Conservation (phyloP, 768 basidiomycete species). For the Gloeostereum incarnatum region DNA sequence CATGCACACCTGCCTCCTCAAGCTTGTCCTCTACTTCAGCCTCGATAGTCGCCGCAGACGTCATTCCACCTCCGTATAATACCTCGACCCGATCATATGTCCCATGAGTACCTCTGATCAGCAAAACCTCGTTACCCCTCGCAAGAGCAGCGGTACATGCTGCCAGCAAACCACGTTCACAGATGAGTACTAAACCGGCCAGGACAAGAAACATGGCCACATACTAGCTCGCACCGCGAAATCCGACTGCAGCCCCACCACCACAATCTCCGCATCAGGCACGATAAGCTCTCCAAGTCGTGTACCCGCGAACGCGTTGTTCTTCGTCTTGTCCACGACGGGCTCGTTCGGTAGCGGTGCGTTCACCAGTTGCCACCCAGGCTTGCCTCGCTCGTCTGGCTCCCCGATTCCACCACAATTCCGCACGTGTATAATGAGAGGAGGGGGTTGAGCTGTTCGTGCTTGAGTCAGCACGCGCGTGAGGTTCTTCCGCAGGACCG, state of each 20-base stretch:
- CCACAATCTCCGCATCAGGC: constrained; percentile 48
- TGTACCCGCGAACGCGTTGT: constrained; percentile 63
- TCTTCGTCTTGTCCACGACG: constrained; percentile 59
- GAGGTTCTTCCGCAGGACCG: constrained; percentile 26
- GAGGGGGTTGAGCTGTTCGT: constrained; percentile 36
- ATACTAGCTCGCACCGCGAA: constrained; percentile 41
- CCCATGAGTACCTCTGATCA: constrained; percentile 58
- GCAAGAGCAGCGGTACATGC: constrained; percentile 55
- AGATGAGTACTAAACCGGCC: no score
- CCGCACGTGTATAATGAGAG: constrained; percentile 59
- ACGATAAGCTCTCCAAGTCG: constrained; percentile 38
- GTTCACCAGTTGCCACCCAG: constrained; percentile 58
- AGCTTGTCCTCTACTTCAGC: constrained; percentile 56
- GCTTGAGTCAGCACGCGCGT: constrained; percentile 25
- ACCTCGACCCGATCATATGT: constrained; percentile 61
- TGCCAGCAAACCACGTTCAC: no score
- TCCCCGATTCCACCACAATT: constrained; percentile 56
- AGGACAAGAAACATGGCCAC: neutral
- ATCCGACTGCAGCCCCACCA: constrained; percentile 63
- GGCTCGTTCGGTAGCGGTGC: constrained; percentile 38
- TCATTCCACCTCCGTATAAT: constrained; percentile 45
- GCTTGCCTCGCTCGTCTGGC: constrained; percentile 42
- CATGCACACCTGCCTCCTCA: constrained; percentile 56
- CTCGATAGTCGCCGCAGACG: constrained; percentile 42
- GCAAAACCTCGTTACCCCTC: constrained; percentile 56